Conservation (phyloP, 257 asterid species). For the Paulownia fortunei region DNA sequence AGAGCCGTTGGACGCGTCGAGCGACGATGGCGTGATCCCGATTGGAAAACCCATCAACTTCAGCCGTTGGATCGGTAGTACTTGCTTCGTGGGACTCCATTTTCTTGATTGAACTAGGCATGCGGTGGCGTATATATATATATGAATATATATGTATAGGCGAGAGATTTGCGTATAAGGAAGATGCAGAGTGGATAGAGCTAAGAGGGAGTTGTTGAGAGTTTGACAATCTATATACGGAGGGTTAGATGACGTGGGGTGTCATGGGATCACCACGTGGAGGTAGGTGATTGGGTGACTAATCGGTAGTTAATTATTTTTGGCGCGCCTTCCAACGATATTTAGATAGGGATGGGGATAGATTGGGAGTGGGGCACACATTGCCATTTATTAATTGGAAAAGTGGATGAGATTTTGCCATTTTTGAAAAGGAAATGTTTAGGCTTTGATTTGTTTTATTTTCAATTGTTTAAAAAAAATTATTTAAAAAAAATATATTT, state of each 20-base stretch:
- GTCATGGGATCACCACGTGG: constrained; percentile 30
- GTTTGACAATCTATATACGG: constrained; percentile 43
- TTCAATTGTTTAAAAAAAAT: too few relatives aligned
- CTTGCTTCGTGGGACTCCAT: constrained; percentile 44
- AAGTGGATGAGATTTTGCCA: background rate
- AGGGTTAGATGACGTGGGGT: constrained; percentile 40
- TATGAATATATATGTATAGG: background rate
- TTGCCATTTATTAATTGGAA: background rate
- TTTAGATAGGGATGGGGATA: constrained; percentile 10
- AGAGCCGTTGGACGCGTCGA: constrained; percentile 65
- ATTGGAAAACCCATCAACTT: constrained; percentile 15
- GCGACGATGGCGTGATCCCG: constrained; percentile 36
- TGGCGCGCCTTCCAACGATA: constrained; percentile 60
- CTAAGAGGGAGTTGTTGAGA: background rate
- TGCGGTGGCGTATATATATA: background rate
- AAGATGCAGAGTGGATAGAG: background rate
- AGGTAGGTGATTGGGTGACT: constrained; percentile 29
- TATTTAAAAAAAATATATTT: too few relatives aligned
- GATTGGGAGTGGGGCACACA: background rate
- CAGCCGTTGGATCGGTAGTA: constrained; percentile 25
- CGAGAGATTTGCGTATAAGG: background rate
- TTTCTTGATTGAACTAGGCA: background rate
- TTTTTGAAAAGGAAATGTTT: too few relatives aligned
- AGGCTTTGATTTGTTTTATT: too few relatives aligned
- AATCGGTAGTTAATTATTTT: background rate